Evolutionary conservation across 2,329 filamentous ascomycete species (phyloP), one percentile per base, ranked within the genome.

Genomic region (Colletotrichum tamarilloi): DNA sequence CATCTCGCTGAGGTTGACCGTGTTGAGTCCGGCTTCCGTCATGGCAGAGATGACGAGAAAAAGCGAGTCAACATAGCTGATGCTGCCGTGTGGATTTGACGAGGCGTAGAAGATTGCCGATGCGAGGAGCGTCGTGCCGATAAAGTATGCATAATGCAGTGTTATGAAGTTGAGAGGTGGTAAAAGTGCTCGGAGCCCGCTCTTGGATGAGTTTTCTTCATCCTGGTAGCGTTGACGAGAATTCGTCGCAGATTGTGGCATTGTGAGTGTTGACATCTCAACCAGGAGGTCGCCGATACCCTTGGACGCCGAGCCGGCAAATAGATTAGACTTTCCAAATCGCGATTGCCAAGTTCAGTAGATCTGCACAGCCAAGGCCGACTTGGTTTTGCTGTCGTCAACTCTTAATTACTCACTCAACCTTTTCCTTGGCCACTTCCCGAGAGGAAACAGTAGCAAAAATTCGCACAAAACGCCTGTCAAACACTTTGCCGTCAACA

Each of bases 21-120:
- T 92, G 77, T 93, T 94, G 69, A 94, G 83, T 0, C 92, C 92
- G 7, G 92, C 89, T 66, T 90, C 86, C 7, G 91, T 93, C 84
- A 94, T 91, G 56, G 92, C 91, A 68, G 90, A 92, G 53, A 91
- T 85, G 63, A 89, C 88, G 64, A 94, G 81, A 79, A 94, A 94
- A 19, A 94, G 80, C n/a, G 89, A 87, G 78, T 94, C 92, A 49
- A 87, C 86, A 80, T 91, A 94, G 58, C 82, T 81, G 62, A 94
- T 84, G 74, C 84, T 88, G 65, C 82, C 80, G 22, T 81, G 78
- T 0, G 89, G 88, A 1, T 84, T 85, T 0, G 89, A 90, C 0
- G 87, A 84, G 9, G 84, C 86, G 86, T 88, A 94, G 77, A 93
- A 91, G 64, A 94, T 86, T 70, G 89, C 75, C 16, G 91, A 91